These are phyloP conservation scores for Ceriops tagal DNA, from an alignment of 345 rosid species.

Conservation along the genomic window DNA sequence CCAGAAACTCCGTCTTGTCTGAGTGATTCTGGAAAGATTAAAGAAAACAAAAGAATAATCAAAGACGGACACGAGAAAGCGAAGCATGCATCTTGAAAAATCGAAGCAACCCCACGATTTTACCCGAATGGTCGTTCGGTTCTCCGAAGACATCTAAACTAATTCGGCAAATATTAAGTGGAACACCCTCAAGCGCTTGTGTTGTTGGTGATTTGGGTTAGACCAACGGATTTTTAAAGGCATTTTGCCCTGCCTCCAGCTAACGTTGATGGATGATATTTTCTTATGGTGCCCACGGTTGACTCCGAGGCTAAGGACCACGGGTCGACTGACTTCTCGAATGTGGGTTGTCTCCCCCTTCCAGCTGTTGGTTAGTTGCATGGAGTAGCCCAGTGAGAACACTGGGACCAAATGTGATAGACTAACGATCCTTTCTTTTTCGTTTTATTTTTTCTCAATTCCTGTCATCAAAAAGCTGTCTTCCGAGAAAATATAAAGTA, in stretches of 20 bases:
- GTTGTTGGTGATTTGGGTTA: not conserved
- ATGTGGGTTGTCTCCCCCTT: not conserved
- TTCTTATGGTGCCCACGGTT: not conserved
- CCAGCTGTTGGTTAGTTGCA: too few species aligned
- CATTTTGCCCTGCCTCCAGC: not conserved
- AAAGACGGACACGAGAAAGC: not conserved
- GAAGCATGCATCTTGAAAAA: not conserved
- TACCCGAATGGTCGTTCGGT: not conserved
- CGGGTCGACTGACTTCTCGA: not conserved
- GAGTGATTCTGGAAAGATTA: not conserved
- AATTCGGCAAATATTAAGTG: not conserved
- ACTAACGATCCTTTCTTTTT: not conserved
- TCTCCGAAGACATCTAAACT: not conserved
- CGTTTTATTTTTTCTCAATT: not conserved
- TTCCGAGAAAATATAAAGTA: too few species aligned
- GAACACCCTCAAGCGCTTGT: not conserved
- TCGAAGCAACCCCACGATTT: not conserved
- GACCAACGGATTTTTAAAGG: not conserved
- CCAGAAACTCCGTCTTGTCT: not conserved
- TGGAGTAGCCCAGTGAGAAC: too few species aligned
- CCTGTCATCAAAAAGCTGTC: not conserved
- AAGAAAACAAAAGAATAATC: not conserved
- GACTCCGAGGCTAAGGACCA: not conserved
- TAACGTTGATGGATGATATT: not conserved
- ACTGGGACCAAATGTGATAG: too few species aligned